Base-by-base conservation (phyloP, 192 early-diverging fungal genomes). In the Coemansia biformis region DNA sequence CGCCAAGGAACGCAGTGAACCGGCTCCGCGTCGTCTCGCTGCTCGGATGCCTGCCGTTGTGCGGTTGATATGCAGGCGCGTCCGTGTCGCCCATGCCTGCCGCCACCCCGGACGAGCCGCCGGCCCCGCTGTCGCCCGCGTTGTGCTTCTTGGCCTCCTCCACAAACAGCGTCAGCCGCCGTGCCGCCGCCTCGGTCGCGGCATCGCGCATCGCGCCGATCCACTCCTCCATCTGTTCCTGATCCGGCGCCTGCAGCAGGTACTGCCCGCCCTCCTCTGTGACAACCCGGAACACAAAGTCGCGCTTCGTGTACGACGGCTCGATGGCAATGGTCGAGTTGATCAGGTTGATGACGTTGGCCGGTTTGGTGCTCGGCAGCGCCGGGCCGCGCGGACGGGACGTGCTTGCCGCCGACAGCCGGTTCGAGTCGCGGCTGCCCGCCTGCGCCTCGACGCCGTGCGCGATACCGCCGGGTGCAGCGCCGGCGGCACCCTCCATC, bases 191-290 rank as follows among this genome's bases (percentile, higher is more conserved):
- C 53, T 85, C 80, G 3, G 79, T 81, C 4, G 83, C 83, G 6
- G 85, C 81, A 37, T 81, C 79, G 33, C 81, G 81, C 58, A 88
- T 79, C 2, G 75, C 55, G 5, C 55, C 46, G 37, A 88, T 83
- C 86, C 86, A 88, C 50, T 78, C 81, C 21, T 84, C 63, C 86
- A 88, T 86, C 36, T 86, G 81, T 1, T 83, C 81, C 21, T 57
- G 46, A 30, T 79, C 81, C 2, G 80, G 58, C 8, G 81, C 83
- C 66, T 86, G 84, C 28, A 88, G 66, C 32, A 88, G 38, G 21
- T 84, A 88, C 71, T 86, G 84, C 0, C 80, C 86, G 10, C 86
- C 86, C 74, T 88, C 86, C 42, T 88, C 86, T 5, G 81, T 88
- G 28, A 85, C 78, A 48, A 88, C 78, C 17, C 83, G 83, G 59